Conservation (phyloP, 2,329 filamentous ascomycete genomes). For the Apiospora phragmitis region DNA sequence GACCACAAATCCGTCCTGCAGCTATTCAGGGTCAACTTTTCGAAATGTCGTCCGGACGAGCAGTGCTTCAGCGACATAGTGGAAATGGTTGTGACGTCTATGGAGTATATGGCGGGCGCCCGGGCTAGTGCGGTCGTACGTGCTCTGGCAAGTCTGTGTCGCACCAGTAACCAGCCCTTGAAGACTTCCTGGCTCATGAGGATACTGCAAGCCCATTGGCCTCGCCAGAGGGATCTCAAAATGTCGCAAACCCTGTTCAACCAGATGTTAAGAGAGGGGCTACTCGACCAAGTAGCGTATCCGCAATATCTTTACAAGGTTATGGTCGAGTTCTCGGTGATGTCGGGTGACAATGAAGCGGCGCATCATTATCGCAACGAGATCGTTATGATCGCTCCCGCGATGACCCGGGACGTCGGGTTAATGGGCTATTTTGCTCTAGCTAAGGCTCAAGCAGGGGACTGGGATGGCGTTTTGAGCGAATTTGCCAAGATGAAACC, state of each 20-base stretch:
- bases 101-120: slow-evolving; percentile 28
- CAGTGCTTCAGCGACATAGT: slow-evolving; percentile 28
- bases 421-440: slow-evolving; percentile 38
- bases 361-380: slow-evolving; percentile 32
- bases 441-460: slow-evolving; percentile 37
- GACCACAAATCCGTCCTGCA: slow-evolving; percentile 35
- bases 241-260: slow-evolving; percentile 29
- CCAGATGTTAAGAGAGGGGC: slow-evolving; percentile 22
- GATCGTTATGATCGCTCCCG: slow-evolving; percentile 27
- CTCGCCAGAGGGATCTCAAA: slow-evolving; percentile 26
- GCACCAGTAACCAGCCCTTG: slow-evolving; percentile 22
- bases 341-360: slow-evolving; percentile 32
- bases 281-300: slow-evolving; percentile 25
- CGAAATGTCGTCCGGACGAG: slow-evolving; percentile 23
- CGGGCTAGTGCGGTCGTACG: slow-evolving; percentile 31
- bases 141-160: slow-evolving; percentile 27
- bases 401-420: slow-evolving; percentile 31
- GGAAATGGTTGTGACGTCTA: slow-evolving; percentile 33
- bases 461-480: slow-evolving; percentile 41
- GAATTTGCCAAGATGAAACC: slow-evolving; percentile 31
- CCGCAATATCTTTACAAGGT: slow-evolving; percentile 36
- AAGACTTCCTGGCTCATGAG: slow-evolving; percentile 37
- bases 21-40: slow-evolving; percentile 34
- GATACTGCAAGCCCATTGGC: slow-evolving; percentile 38
- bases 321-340: slow-evolving; percentile 42